Percentiles rank a stretch among this genome's conserved stretches.
These are phyloP conservation scores for Citropsis articulata DNA, from an alignment of 345 rosid genomes.

Conservation along the genomic window DNA sequence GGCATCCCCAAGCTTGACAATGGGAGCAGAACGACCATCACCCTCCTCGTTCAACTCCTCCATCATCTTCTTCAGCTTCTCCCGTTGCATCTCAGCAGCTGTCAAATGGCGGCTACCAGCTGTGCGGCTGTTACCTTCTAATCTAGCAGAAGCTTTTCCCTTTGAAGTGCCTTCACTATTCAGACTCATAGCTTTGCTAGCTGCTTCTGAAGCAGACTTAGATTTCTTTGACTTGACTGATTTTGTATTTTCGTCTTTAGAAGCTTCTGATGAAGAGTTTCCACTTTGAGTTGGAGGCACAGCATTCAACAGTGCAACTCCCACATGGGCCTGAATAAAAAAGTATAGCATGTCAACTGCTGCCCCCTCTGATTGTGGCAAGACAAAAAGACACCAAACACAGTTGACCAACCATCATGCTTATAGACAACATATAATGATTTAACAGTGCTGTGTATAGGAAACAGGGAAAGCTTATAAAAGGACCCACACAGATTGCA, in stretches of 20 bases:
- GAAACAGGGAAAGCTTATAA: not conserved
- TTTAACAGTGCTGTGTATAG: not conserved
- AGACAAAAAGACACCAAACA: not conserved
- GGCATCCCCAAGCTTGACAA: constrained; percentile 98
- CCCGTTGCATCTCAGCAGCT: constrained; percentile 75
- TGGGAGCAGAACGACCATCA: constrained; percentile 89
- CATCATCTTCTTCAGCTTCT: constrained; percentile 89
- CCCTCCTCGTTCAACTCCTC: constrained; percentile 88
- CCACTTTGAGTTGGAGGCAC: constrained; percentile 59
- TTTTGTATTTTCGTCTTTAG: constrained; percentile 60
- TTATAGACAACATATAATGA: not conserved
- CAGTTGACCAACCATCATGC: not conserved
- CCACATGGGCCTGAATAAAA: constrained; percentile 77
- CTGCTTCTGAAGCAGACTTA: constrained; percentile 44
- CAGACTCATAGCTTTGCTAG: constrained; percentile 34
- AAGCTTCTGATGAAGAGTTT: constrained; percentile 42
- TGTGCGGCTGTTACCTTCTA: constrained; percentile 36
- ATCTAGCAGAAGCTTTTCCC: constrained; percentile 43
- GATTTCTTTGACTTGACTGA: constrained; percentile 66
- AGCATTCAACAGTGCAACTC: constrained; percentile 86
- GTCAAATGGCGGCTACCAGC: constrained; percentile 62
- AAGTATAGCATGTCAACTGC: not conserved
- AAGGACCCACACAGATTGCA: not conserved
- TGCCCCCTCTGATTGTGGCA: not conserved
- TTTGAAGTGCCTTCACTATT: constrained; percentile 68